These are phyloP conservation scores for Capsella bursapastoris DNA, from an alignment of 345 rosid species.

Conservation along the genomic window DNA sequence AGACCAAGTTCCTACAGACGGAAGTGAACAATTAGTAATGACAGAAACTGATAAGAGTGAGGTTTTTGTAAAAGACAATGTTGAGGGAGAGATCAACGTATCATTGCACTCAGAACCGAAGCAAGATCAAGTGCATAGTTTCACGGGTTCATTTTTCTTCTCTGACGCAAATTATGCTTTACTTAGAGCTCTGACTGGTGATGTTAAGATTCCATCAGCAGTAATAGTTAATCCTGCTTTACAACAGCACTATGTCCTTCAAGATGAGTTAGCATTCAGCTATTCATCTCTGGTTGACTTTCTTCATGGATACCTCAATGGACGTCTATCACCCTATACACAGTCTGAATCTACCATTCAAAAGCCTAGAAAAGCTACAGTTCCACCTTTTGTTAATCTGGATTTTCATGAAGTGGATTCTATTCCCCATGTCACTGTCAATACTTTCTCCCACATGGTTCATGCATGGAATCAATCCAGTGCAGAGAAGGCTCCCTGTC, in stretches of 20 bases:
- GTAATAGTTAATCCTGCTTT: slow-evolving; percentile 69
- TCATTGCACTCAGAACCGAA: slow-evolving; percentile 43
- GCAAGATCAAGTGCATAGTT: slow-evolving; percentile 51
- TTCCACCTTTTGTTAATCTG: slow-evolving; percentile 79
- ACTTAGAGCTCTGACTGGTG: slow-evolving; percentile 70
- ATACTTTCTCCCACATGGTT: slow-evolving; percentile 61
- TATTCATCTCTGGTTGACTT: slow-evolving; percentile 54
- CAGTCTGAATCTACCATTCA: slow-evolving; percentile 56
- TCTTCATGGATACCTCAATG: slow-evolving; percentile 64
- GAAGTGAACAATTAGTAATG: slow-evolving; percentile 42
- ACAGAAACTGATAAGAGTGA: slow-evolving; percentile 45
- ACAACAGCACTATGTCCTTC: slow-evolving; percentile 72
- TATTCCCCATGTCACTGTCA: slow-evolving; percentile 69
- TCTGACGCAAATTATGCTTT: slow-evolving; percentile 75
- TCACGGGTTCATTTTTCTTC: slow-evolving; percentile 73
- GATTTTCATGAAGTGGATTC: slow-evolving; percentile 83
- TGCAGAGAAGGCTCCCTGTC: slow-evolving; percentile 44
- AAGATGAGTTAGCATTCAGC: slow-evolving; percentile 49
- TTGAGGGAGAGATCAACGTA: slow-evolving; percentile 42
- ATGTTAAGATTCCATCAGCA: slow-evolving; percentile 70
- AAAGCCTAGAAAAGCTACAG: slow-evolving; percentile 53
- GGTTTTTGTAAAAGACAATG: slow-evolving; percentile 37
- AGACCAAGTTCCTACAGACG: slow-evolving; percentile 41
- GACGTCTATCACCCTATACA: slow-evolving; percentile 68
- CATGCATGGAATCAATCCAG: slow-evolving; percentile 59